These are phyloP conservation scores for Mycena vulgaris DNA, from an alignment of 768 basidiomycete genomes.

Conservation along the genomic window DNA sequence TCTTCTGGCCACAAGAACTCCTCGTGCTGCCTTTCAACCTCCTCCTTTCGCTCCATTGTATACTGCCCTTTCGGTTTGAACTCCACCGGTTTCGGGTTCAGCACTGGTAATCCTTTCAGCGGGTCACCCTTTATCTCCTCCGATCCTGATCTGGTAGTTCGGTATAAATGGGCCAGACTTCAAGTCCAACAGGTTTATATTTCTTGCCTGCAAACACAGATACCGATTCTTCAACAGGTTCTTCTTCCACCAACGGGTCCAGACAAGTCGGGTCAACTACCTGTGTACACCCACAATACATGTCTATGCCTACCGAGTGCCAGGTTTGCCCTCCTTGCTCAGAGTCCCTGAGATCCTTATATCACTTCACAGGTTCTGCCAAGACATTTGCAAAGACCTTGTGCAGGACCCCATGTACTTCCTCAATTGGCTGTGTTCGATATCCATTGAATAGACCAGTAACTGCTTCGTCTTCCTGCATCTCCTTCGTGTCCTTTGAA, in stretches of 20 bases:
- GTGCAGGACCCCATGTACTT: conserved; percentile 13
- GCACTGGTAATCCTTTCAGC: conserved; percentile 32
- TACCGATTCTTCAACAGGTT: neutral
- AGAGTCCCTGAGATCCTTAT: neutral
- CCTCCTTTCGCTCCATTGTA: conserved; percentile 38
- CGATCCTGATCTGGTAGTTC: conserved; percentile 39
- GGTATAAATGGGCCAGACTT: conserved; percentile 39
- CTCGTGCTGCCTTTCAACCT: conserved; percentile 37
- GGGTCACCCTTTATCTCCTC: conserved; percentile 45
- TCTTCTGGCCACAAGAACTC: conserved; percentile 47
- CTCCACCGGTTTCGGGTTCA: conserved; percentile 35
- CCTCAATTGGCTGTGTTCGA: neutral
- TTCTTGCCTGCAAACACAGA: conserved; percentile 30
- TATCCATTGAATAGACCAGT: neutral
- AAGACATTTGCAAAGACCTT: conserved; percentile 22
- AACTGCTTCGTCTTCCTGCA: neutral
- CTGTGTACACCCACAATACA: conserved; percentile 2
- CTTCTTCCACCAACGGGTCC: neutral
- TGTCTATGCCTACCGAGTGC: neutral
- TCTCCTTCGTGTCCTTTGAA: neutral
- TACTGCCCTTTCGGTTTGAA: conserved; percentile 37
- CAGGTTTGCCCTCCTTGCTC: neutral
- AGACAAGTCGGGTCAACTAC: neutral
- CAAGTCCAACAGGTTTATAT: conserved; percentile 41
- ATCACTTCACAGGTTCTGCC: neutral